Evolutionary conservation across 306 rosid genomes (phyloP), one percentile per base, ranked within the genome.

Genomic region (Pterocarpus santalinus): DNA sequence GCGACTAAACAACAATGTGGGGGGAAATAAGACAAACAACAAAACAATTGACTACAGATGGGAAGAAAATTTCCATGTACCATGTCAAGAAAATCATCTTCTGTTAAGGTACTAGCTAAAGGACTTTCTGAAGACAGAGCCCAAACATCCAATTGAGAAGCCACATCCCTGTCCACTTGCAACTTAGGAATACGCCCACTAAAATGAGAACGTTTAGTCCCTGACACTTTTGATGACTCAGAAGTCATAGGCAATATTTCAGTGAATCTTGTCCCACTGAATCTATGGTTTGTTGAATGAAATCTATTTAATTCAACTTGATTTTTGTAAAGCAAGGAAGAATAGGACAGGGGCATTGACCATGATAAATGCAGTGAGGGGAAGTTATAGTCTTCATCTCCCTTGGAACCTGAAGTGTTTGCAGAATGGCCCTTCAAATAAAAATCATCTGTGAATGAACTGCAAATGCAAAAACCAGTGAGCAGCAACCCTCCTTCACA

Each of bases 81-180:
- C 97, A 90, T 89, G 65, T 90, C 92, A 75, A 92, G 92, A 89
- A 92, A 86, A 74, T 90, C 95, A 80, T 92, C 92, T 36, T 92
- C 97, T 0, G 93, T 85, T 85, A 89, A 82, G 64, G 80, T 68
- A 80, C 91, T 89, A 51, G 91, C 81, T 75, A 76, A 81, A 60
- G 87, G 90, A 74, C 87, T 86, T 72, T 89, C 90, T 36, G 89
- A 82, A 79, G 85, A 83, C 58, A 85, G 79, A 76, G 83, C 92
- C 94, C 91, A 81, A 53, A 60, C 72, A 73, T 87, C 88, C 76
- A 74, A 79, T 56, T 15, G 83, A 83, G 91, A 83, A 86, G 85
- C 62, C 81, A 56, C 80, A 49, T 82, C 82, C 81, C 77, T 83
- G 64, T 77, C 90, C 69, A 77, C 81, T 80, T 30, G 88, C 57